Conservation (phyloP, 805 yeast genomes). For the Nakazawaea peltata region DNA sequence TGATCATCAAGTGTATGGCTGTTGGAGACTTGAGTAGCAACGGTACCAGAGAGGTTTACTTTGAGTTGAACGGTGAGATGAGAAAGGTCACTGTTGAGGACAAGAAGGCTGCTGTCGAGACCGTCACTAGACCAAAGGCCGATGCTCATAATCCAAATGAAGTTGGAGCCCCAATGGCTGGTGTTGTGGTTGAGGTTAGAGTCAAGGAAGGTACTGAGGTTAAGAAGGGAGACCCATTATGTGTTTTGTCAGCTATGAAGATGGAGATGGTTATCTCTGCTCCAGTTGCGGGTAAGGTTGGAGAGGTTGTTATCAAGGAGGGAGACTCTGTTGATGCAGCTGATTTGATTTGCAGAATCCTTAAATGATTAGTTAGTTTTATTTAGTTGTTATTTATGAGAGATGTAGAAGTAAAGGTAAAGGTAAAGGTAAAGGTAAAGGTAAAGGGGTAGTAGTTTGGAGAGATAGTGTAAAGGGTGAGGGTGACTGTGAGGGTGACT, state of each 20-base stretch:
- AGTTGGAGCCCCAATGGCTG: slow-evolving; percentile 99
- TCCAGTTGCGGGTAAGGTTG: slow-evolving; percentile 78
- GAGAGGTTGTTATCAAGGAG: slow-evolving; percentile 69
- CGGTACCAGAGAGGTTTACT: slow-evolving; percentile 93
- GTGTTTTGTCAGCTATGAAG: slow-evolving; percentile 95
- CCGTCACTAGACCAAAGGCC: slow-evolving; percentile 85
- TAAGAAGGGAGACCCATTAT: slow-evolving; percentile 93
- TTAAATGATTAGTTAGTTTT: slow-evolving; percentile 18
- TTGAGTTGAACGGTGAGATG: slow-evolving; percentile 97
- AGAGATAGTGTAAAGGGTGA: too few relatives aligned
- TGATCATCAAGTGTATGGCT: slow-evolving; percentile 87
- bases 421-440: too few relatives aligned
- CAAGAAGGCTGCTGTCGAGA: slow-evolving; percentile 78
- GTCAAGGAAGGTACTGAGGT: slow-evolving; percentile 83
- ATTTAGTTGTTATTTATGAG: neutral
- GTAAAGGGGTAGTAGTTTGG: too few relatives aligned
- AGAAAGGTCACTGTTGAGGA: slow-evolving; percentile 92
- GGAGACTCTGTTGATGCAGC: slow-evolving; percentile 95
- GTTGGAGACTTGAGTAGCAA: slow-evolving; percentile 85
- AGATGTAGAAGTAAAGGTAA: too few relatives aligned
- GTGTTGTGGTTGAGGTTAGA: slow-evolving; percentile 92
- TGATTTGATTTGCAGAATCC: slow-evolving; percentile 69
- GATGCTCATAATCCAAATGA: slow-evolving; percentile 81
- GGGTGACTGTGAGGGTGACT: too few relatives aligned
- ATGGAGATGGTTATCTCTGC: slow-evolving; percentile 99